phyloP scores from a whole-genome alignment of 1,284 basidiomycete genomes.

The Apiotrichum akiyoshidainum region DNA sequence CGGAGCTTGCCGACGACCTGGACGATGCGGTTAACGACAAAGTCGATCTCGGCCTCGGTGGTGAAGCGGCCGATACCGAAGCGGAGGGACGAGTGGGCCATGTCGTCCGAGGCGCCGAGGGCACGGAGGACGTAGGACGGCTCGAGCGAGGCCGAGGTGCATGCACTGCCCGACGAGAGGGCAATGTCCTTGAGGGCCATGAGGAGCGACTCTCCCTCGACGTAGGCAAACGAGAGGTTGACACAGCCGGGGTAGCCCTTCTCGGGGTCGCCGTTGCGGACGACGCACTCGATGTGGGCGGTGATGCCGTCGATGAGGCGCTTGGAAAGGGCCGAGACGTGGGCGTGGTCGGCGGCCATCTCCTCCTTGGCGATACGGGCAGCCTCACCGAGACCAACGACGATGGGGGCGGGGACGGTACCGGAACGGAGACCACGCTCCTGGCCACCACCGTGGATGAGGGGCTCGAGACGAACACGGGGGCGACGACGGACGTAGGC shows the following conservation, averaged over 20 bases:
- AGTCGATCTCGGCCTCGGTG: slow-evolving; percentile 95
- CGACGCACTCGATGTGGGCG: slow-evolving; percentile 78
- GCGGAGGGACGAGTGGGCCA: slow-evolving; percentile 96
- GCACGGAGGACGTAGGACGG: slow-evolving; percentile 98
- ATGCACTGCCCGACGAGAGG: slow-evolving; percentile 95
- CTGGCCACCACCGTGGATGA: slow-evolving; percentile 94
- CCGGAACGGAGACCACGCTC: slow-evolving; percentile 93
- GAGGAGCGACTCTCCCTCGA: slow-evolving; percentile 93
- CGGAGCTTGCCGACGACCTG: slow-evolving; percentile 71
- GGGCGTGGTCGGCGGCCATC: slow-evolving; percentile 84
- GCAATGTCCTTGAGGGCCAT: slow-evolving; percentile 99
- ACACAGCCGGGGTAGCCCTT: slow-evolving; percentile 88
- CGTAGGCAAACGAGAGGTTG: slow-evolving; percentile 94
- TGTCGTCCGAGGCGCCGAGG: slow-evolving; percentile 93
- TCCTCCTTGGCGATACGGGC: slow-evolving; percentile 86
- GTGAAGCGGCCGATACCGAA: slow-evolving; percentile 99
- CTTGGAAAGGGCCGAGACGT: slow-evolving; percentile 72
- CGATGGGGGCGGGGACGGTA: slow-evolving; percentile 83
- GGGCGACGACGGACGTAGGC: slow-evolving; percentile 91
- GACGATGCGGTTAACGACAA: slow-evolving; percentile 85
- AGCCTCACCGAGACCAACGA: slow-evolving; percentile 93
- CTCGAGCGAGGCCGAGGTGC: slow-evolving; percentile 96
- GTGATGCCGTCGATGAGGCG: slow-evolving; percentile 80
- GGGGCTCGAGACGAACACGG: slow-evolving; percentile 89
- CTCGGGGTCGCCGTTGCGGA: slow-evolving; percentile 81